Base-by-base conservation (phyloP, 352 stramenopile genomes). In the Globisporangium okanoganense region DNA sequence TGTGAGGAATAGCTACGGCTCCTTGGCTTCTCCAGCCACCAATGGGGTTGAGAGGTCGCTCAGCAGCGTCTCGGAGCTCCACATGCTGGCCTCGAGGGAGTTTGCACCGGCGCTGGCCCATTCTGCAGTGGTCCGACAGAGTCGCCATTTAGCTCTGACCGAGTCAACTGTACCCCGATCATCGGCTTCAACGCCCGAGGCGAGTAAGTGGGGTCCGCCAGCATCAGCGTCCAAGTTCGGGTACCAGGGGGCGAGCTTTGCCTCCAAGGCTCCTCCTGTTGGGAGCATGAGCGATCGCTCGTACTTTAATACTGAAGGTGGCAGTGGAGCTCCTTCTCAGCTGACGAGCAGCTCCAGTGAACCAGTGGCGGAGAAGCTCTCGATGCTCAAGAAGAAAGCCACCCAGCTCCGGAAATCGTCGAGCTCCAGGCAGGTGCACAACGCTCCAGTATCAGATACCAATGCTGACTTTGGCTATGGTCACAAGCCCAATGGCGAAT, bases 341-440 rank as follows among this genome's bases (percentile, higher is more conserved):
- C 27, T 40, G 13, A 4, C 10, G 35, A 52, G 38, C 22, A 35
- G 38, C 48, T 18, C 36, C 1, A 57, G 25, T 20, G 48, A 51
- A 29, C 38, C 58, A 5, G 54, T 50, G 35, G 20, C 69, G 2
- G 72, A 79, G 5, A 91, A 89, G 31, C 58, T 93, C 20, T 61
- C 70, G 45, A 64, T 72, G 2, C 67, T 93, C 25, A 90, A 87
- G 66, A 71, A 72, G 47, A 92, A 89, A 67, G 71, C 79, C 3
- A 72, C 67, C 33, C 62, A 83, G 18, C 48, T 88, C 18, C 72
- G 73, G 5, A 79, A 78, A 40, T 73, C 73, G 7, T 59, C 70
- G n/a, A 85, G 76, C 54, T 56, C 60, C 4, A 87, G 80, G 44
- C 73, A 74, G 14, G 6, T 64, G n/a, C 27, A 55, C 48, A 55